Evolutionary conservation across 495 filamentous ascomycete species (phyloP), one percentile per base, ranked within the genome.

Genomic region (Friedmanniomyces endolithicus): DNA sequence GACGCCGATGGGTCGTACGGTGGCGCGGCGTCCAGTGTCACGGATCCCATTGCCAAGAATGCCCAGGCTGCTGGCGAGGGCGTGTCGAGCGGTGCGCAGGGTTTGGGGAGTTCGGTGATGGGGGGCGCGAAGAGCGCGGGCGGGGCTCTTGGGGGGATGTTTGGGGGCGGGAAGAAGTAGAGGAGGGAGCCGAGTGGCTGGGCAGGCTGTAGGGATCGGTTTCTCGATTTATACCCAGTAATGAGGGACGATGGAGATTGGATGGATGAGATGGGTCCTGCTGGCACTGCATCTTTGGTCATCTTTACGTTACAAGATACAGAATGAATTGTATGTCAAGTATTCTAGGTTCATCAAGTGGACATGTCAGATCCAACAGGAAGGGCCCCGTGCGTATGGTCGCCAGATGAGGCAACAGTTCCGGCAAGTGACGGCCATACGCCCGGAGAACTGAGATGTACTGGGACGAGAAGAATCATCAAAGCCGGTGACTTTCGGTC

Each of bases 1-100:
- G 77, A 83, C 54, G 77, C 81, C 1, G 61, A 71, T 22, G 80
- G 81, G 2, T 68, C 66, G 0, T 80, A 78, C 52, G 65, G 43
- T 43, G 64, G 58, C 1, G 39, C 52, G 17, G 50, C 33, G 9
- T 27, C 51, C 51, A 33, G 58, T 25, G 44, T 37, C 55, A 39
- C 20, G 53, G 62, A 65, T 45, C 45, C 56, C 1, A 48, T 63
- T 8, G 56, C 48, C n/a, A 52, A 50, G 11, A 61, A 57, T 25
- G 66, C 57, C 12, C 48, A 53, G 37, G 44, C 52, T 16, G 57
- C 53, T 11, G 52, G 58, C 37, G 47, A 51, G 46, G 48, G 50
- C 19, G 39, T 60, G 1, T 41, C 33, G 6, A 37, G 48, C 25
- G 53, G 46, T 11, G 61, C 53, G 8, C 29, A 52, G 53, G 23